Conservation (phyloP, 2,329 filamentous ascomycete genomes). For the Trichophaea hybrida region DNA sequence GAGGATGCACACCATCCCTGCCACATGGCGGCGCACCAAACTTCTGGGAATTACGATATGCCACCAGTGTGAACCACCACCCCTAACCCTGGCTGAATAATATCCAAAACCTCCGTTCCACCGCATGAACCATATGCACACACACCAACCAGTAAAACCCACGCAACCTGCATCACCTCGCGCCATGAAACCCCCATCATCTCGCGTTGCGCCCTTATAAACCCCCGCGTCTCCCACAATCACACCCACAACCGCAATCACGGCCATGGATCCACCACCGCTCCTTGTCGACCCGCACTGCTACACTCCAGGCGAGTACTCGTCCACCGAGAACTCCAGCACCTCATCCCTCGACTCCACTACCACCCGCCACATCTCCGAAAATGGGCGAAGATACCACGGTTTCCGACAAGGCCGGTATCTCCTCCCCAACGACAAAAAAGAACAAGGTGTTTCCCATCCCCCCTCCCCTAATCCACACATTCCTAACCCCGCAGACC, state of each 20-base stretch:
- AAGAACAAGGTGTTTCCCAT: conserved; percentile 33
- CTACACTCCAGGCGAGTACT: not conserved
- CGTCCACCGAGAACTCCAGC: not conserved
- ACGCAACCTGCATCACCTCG: no score
- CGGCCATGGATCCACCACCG: not conserved
- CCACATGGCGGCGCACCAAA: no score
- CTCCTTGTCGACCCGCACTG: not conserved
- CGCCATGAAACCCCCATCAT: no score
- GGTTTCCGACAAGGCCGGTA: conserved; percentile 10
- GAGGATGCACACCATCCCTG: no score
- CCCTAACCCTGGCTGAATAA: no score
- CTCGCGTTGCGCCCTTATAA: not conserved
- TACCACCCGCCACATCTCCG: conserved; percentile 34
- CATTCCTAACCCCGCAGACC: not conserved
- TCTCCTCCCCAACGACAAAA: conserved; percentile 15
- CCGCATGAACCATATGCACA: no score
- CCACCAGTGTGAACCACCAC: no score
- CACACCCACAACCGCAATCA: not conserved
- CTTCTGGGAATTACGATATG: no score
- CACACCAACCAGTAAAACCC: no score
- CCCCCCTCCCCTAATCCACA: not conserved
- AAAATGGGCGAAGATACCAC: conserved; percentile 18
- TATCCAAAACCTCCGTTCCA: no score
- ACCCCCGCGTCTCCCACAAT: not conserved
- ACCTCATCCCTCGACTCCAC: conserved; percentile 33